Evolutionary conservation across 2,329 filamentous ascomycete species (phyloP), one percentile per base, ranked within the genome.

Genomic region (Cyclaneusma minus): DNA sequence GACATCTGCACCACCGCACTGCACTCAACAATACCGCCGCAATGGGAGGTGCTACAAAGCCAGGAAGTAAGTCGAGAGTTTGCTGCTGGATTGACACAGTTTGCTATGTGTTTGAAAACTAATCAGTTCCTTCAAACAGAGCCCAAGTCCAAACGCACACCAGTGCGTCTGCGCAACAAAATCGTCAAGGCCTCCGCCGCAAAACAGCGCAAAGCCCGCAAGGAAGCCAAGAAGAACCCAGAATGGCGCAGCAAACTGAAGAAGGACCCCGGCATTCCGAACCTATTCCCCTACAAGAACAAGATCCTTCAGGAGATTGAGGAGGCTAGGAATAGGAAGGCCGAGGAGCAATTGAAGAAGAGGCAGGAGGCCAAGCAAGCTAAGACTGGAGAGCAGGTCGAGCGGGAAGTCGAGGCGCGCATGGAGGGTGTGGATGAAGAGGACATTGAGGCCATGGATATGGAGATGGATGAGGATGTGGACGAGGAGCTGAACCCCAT

Each of bases 261-360:
- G 69, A 98, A 95, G 60, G 89, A 98, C 45, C 89, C 87, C 13
- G 89, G 89, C 25, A 94, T 98, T 35, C 89, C 89, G 21, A 98
- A 95, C 48, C 58, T 94, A 18, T 98, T 94, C 58, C 89, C 89
- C 1, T 94, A 89, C 64, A 98, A 98, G 60, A 85, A 94, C 52
- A 85, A 79, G 62, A 68, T 98, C 15, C 67, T 98, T 17, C 73
- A 85, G 31, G 84, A 98, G 54, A 91, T 98, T 42, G 89, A 98
- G 56, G 82, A 93, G 56, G 77, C 71, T 43, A 78, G 78, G 47
- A 60, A 76, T 39, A 60, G 68, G 50, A 94, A 87, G 60, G 71
- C 72, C 36, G 84, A 93, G 45, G 82, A 93, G 46, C 64, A 67
- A 31, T 62, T 68, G 50, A 68, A 68, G 47, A 64, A 70, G 42